A percentile compares a stretch with the other conserved stretches of the same genome.
Conservation (phyloP, 345 rosid genomes). For the Euphorbia pulcherrima region DNA sequence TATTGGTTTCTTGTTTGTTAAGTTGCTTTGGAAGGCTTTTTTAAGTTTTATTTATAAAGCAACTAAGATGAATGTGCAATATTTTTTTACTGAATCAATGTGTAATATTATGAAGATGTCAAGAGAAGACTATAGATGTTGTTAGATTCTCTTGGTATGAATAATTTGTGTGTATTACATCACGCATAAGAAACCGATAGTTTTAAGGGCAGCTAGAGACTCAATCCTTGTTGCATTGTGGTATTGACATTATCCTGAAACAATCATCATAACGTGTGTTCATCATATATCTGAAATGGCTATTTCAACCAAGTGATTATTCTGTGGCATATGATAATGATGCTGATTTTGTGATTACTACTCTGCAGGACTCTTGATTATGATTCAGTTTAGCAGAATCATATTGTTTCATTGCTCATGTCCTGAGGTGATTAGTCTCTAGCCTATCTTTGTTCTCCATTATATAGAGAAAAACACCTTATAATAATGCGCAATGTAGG, state of each 20-base stretch:
- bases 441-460: background rate
- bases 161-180: background rate
- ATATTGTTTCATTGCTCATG: background rate
- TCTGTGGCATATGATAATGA: background rate
- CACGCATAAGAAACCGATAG: background rate
- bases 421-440: background rate
- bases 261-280: background rate
- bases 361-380: background rate
- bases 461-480: background rate
- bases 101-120: background rate
- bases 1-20: background rate
- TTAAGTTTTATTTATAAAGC: background rate
- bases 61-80: background rate
- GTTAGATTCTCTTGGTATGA: background rate
- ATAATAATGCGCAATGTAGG: conserved; percentile 33
- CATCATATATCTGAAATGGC: background rate
- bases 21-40: background rate
- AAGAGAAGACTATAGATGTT: background rate
- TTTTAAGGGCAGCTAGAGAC: background rate
- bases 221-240: background rate
- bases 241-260: background rate
- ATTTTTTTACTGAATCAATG: background rate
- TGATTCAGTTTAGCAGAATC: background rate
- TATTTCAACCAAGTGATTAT: background rate
- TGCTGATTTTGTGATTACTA: background rate